These are phyloP conservation scores for Penicillium sp. DNA, from an alignment of 2,329 filamentous ascomycete genomes.

Conservation along the genomic window DNA sequence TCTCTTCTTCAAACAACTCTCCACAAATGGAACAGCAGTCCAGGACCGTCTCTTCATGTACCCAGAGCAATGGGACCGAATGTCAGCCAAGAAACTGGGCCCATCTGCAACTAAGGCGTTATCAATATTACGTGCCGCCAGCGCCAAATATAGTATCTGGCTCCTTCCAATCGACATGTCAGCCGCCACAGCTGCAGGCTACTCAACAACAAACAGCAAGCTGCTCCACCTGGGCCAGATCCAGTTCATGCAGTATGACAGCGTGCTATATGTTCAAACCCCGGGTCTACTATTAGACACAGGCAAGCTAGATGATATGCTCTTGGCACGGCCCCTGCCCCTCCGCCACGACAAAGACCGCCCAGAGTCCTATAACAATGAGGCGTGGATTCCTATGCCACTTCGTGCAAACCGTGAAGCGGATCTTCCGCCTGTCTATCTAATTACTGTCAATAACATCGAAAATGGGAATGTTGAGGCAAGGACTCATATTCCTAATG, in stretches of 20 bases:
- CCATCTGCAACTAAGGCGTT: conserved; percentile 34
- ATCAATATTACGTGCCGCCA: conserved; percentile 38
- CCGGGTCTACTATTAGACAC: conserved; percentile 43
- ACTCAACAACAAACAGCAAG: conserved; percentile 35
- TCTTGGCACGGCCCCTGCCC: conserved; percentile 37
- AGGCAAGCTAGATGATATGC: conserved; percentile 37
- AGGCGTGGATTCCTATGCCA: conserved; percentile 40
- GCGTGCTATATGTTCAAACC: conserved; percentile 43
- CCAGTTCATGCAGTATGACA: conserved; percentile 45
- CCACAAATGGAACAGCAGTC: conserved; percentile 32
- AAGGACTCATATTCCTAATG: conserved; percentile 38
- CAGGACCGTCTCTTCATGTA: conserved; percentile 48
- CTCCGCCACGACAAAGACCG: conserved; percentile 33
- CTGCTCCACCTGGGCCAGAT: conserved; percentile 38
- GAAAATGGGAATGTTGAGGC: conserved; percentile 35
- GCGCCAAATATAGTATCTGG: conserved; percentile 42
- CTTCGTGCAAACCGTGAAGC: conserved; percentile 33
- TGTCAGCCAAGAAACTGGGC: conserved; percentile 22
- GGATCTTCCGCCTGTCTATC: conserved; percentile 34
- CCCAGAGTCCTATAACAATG: conserved; percentile 37
- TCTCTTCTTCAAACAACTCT: conserved; percentile 43
- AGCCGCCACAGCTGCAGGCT: conserved; percentile 31
- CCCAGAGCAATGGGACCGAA: conserved; percentile 45
- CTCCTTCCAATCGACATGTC: conserved; percentile 43
- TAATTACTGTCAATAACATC: conserved; percentile 40